Conservation (phyloP, 1,284 basidiomycete genomes). For the Pyrrhoderma lamaoense region DNA sequence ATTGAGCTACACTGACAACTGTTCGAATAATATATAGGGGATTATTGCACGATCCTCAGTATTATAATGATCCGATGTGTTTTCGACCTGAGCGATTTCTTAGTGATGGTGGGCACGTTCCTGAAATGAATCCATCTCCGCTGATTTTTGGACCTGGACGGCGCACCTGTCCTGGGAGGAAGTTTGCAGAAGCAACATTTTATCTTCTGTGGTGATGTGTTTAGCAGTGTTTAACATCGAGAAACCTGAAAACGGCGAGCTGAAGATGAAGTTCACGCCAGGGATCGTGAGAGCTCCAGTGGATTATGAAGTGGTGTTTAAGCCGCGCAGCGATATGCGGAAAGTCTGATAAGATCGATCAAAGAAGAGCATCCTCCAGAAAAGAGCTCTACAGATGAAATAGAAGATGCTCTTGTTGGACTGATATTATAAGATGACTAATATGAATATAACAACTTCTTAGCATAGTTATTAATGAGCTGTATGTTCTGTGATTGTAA, state of each 20-base stretch:
- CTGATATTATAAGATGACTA: too few species aligned
- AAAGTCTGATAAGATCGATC: neutral
- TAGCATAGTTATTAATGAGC: too few species aligned
- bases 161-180: slow-evolving; percentile 16
- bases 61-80: neutral
- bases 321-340: slow-evolving; percentile 6
- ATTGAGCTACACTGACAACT: neutral
- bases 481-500: too few species aligned
- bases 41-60: neutral
- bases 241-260: slow-evolving; percentile 7
- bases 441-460: too few species aligned
- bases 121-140: slow-evolving; percentile 13
- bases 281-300: slow-evolving; percentile 4
- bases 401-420: too few species aligned
- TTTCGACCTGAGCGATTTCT: slow-evolving; percentile 28
- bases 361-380: slow-evolving; percentile 1
- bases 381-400: too few species aligned
- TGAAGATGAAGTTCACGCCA: neutral
- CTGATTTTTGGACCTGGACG: slow-evolving; percentile 12
- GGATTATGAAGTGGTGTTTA: neutral
- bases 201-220: slow-evolving; percentile 14
- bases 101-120: neutral
- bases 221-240: slow-evolving; percentile 18
- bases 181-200: slow-evolving; percentile 14
- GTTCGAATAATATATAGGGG: neutral